Conservation (phyloP, 169 alveolate species). For the Haemoproteus tartakovskyi region DNA sequence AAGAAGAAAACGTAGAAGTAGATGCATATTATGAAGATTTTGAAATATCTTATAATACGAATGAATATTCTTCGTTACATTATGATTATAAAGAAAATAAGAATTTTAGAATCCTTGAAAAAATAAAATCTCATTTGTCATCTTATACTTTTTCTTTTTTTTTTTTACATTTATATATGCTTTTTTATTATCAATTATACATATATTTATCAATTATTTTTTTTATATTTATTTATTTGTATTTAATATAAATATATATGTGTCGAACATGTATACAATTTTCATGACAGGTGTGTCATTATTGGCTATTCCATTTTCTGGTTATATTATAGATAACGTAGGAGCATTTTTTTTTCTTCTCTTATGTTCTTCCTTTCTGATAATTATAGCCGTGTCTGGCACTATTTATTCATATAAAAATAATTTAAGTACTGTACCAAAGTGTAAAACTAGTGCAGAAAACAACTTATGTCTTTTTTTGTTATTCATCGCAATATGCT, state of each 20-base stretch:
- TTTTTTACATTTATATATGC: slow-evolving; percentile 58
- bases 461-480: background rate
- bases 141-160: slow-evolving; percentile 45
- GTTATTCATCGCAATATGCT: background rate
- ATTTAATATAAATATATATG: slow-evolving; percentile 46
- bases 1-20: too few species aligned
- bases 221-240: slow-evolving; percentile 53
- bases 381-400: slow-evolving; percentile 51
- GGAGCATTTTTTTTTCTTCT: slow-evolving; percentile 57
- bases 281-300: slow-evolving; percentile 47
- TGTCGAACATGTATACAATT: slow-evolving; percentile 39
- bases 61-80: background rate
- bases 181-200: slow-evolving; percentile 41
- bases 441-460: background rate
- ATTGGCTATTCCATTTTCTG: slow-evolving; percentile 59
- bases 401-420: slow-evolving; percentile 40
- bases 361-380: slow-evolving; percentile 37
- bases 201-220: slow-evolving; percentile 46
- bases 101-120: background rate
- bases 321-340: slow-evolving; percentile 42
- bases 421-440: slow-evolving; percentile 9
- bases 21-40: too few species aligned
- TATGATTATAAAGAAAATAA: background rate
- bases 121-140: slow-evolving; percentile 15
- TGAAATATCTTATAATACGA: background rate